Evolutionary conservation across 2,329 filamentous ascomycete species (phyloP).

Genomic region (Paracoccidioides lutzii): DNA sequence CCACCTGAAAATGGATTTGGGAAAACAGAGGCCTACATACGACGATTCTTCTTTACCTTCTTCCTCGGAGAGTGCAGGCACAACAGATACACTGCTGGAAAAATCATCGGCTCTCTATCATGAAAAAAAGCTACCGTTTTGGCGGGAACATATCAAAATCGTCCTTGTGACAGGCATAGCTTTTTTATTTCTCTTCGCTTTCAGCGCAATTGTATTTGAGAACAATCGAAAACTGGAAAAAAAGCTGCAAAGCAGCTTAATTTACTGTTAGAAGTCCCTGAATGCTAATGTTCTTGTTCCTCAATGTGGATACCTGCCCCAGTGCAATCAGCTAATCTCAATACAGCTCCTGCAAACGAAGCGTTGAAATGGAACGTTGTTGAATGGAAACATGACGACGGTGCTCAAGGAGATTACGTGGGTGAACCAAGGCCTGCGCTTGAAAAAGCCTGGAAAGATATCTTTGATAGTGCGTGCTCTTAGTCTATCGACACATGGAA

Average conservation of each 20-base stretch:
- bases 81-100: neutral
- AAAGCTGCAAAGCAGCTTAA: neutral
- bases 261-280: neutral
- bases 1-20: neutral
- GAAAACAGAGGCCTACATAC: neutral
- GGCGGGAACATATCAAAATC: neutral
- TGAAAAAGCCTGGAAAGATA: neutral
- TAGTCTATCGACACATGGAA: neutral
- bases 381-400: conserved; percentile 1
- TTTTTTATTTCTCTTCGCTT: neutral
- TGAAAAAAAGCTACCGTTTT: neutral
- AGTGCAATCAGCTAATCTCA: neutral
- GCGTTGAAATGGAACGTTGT: neutral
- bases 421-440: neutral
- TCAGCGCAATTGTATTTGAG: neutral
- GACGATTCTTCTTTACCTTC: neutral
- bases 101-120: neutral
- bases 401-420: neutral
- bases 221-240: neutral
- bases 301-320: neutral
- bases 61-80: neutral
- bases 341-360: neutral
- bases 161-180: neutral
- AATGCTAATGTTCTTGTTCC: neutral
- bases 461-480: neutral